Evolutionary conservation across 768 basidiomycete genomes (phyloP).

Genomic region (Hericium coralloides): DNA sequence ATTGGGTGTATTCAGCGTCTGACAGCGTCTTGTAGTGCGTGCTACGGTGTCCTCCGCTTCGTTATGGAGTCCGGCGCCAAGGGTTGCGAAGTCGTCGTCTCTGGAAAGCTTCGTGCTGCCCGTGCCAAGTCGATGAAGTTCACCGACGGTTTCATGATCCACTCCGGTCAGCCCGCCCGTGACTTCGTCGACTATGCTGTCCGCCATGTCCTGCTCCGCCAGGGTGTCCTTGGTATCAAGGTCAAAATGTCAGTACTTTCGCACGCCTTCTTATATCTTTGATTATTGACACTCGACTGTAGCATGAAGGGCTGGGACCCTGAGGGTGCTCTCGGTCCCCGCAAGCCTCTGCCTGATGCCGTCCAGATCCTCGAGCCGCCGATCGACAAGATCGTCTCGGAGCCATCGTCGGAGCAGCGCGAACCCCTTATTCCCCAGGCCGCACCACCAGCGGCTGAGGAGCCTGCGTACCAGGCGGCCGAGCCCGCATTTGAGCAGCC

Average conservation of each 20-base stretch:
- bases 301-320: constrained; percentile 98
- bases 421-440: constrained; percentile 50
- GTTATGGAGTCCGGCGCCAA: constrained; percentile 99
- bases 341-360: constrained; percentile 90
- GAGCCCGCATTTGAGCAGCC: constrained; percentile 30
- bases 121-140: constrained; percentile 99
- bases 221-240: constrained; percentile 99
- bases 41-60: constrained; percentile 99
- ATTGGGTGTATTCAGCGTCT: not conserved
- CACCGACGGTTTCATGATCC: constrained; percentile 99
- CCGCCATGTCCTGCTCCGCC: constrained; percentile 93
- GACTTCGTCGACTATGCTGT: constrained; percentile 98
- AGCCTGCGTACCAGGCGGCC: constrained; percentile 20
- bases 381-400: constrained; percentile 81
- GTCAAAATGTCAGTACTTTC: constrained; percentile 86
- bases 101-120: constrained; percentile 98
- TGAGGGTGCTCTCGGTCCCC: constrained; percentile 81
- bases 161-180: constrained; percentile 94
- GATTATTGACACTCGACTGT: constrained; percentile 5
- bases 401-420: constrained; percentile 85
- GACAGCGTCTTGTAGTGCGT: constrained; percentile 47
- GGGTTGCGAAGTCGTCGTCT: constrained; percentile 99
- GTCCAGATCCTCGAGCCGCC: constrained; percentile 87
- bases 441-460: constrained; percentile 45
- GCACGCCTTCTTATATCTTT: not conserved